Evolutionary conservation across 179 eudicot species (phyloP), one percentile per base, ranked within the genome.

Genomic region (Carnegiea gigantea): DNA sequence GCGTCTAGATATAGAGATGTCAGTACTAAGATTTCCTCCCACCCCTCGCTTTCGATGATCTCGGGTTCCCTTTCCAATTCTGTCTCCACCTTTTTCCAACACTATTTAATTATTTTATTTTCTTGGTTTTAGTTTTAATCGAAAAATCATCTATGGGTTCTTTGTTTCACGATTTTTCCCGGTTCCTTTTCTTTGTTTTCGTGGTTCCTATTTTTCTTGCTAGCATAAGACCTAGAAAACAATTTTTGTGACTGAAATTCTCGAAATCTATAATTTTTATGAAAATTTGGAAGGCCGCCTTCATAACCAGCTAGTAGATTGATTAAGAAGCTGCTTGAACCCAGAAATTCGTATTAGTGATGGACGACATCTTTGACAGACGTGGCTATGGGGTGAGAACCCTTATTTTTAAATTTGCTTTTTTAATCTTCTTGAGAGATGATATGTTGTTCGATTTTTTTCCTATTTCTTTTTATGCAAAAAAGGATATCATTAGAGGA

Each of bases 371-470:
- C 33, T 64, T 64, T 24, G 30, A 64, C 13, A 64, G 33, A 24
- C 70, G 70, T 64, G 70, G 70, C 23, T 64, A 64, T 23, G 70
- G 28, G 70, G 70, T 64, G 70, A 64, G 70, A 64, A 20, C 14
- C 33, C 30, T 24, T 64, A 5, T 64, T 9, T n/a, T 64, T 24
- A 23, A 24, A n/a, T 59, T 59, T 59, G 65, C 15, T 17, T 17
- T 59, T 51, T 6, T 0, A 38, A 38, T 38, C 43, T 38, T 3
- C 43, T 38, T 6, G 43, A 38, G 43, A 38, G 43, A 38, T 38
- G 43, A 38, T 38, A 38, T 3, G 0, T 38, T 6, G 4, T 38
- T 38, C 2, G 43, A 38, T 5, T 51, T 51, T 10, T 51, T 51
- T 10, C 54, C 3, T 10, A 51, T 51, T 51, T 51, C 54, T 51